Conservation (phyloP, 148 eudicot species). For the Suaeda aralocaspica region DNA sequence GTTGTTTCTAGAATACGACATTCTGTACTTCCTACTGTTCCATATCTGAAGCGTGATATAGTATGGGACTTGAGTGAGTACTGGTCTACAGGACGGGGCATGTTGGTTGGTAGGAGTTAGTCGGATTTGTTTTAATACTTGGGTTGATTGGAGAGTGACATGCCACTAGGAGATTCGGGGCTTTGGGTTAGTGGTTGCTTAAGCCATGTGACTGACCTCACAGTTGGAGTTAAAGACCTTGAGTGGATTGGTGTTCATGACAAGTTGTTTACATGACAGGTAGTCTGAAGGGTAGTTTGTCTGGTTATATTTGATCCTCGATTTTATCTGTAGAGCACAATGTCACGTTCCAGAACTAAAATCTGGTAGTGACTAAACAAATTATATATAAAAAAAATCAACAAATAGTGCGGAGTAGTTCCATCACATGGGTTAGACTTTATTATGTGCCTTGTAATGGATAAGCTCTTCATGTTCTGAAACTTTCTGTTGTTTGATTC, state of each 20-base stretch:
- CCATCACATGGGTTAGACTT: background rate
- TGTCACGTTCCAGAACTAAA: background rate
- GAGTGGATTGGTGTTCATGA: background rate
- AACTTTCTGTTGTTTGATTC: conserved; percentile 24
- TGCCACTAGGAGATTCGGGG: background rate
- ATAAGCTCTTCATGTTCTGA: conserved; percentile 3
- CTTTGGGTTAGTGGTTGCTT: background rate
- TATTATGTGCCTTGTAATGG: background rate
- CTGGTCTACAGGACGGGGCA: background rate
- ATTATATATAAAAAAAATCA: background rate
- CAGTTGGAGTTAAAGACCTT: background rate
- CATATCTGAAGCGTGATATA: background rate
- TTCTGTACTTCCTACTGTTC: background rate
- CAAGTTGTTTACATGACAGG: background rate
- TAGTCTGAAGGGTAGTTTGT: background rate
- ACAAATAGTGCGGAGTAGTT: background rate
- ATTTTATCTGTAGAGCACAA: background rate
- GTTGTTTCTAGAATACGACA: background rate
- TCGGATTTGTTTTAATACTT: background rate
- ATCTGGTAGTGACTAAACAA: background rate
- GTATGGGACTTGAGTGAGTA: background rate
- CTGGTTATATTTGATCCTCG: background rate
- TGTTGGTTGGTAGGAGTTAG: background rate
- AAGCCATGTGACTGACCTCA: background rate
- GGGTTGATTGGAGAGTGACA: background rate